A percentile compares a stretch with the other conserved stretches of the same genome.
Evolutionary conservation across 371 early-diverging fungal genomes (phyloP).

Genomic region (Choanephora cucurbitarum): DNA sequence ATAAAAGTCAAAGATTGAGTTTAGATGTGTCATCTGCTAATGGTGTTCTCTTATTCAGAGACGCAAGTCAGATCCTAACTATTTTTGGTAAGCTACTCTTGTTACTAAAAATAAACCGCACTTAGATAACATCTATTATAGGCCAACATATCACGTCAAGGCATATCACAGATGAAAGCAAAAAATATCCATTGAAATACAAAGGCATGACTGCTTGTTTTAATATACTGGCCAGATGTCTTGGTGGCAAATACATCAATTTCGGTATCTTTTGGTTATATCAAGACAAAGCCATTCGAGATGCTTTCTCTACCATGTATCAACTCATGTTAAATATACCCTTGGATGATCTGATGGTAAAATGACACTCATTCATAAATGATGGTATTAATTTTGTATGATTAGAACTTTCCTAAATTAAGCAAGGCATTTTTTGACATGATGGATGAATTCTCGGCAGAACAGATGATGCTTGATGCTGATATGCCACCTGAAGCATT

Average conservation of each 20-base stretch:
- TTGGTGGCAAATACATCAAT: constrained; percentile 82
- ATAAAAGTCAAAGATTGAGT: constrained; percentile 74
- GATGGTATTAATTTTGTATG: background rate
- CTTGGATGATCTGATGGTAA: constrained; percentile 67
- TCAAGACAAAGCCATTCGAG: constrained; percentile 75
- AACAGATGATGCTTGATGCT: constrained; percentile 61
- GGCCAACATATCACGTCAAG: constrained; percentile 19
- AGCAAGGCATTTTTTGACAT: constrained; percentile 55
- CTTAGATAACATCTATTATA: no score
- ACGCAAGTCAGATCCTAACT: constrained; percentile 64
- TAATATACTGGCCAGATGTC: constrained; percentile 64
- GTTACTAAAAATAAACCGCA: no score
- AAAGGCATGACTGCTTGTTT: constrained; percentile 80
- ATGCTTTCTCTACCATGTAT: constrained; percentile 63
- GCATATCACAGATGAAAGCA: constrained; percentile 18
- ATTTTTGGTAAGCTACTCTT: constrained; percentile 33
- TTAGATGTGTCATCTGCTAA: constrained; percentile 83
- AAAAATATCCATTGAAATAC: constrained; percentile 52
- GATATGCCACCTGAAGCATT: constrained; percentile 54
- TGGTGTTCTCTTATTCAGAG: constrained; percentile 83
- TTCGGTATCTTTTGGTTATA: constrained; percentile 89
- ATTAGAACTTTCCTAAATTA: constrained; percentile 66
- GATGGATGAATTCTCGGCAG: constrained; percentile 60
- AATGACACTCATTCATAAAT: background rate
- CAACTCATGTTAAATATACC: constrained; percentile 73